These are phyloP conservation scores for Globisporangium polare DNA, from an alignment of 352 stramenopile species.

Conservation along the genomic window DNA sequence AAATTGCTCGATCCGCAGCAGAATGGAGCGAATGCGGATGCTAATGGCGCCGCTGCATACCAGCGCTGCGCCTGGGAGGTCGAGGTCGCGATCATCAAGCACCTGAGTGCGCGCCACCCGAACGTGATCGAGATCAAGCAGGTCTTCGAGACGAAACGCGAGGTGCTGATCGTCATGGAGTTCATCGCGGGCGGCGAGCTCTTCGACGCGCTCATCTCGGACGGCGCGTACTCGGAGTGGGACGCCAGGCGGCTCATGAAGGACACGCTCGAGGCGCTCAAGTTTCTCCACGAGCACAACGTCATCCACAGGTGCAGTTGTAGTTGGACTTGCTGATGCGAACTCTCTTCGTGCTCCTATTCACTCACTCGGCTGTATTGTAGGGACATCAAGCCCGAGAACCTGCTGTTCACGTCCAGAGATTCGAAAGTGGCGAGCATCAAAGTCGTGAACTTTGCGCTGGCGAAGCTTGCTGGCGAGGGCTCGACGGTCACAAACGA, in stretches of 20 bases:
- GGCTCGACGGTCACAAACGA: background rate
- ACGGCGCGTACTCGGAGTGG: conserved; percentile 76
- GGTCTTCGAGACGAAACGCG: conserved; percentile 41
- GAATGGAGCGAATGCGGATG: conserved; percentile 1
- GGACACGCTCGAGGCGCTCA: conserved; percentile 55
- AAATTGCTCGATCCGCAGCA: conserved; percentile 19
- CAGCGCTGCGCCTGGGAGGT: conserved; percentile 30
- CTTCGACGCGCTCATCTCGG: conserved; percentile 65
- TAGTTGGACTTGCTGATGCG: background rate
- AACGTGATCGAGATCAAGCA: conserved; percentile 57
- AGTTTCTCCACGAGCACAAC: conserved; percentile 60
- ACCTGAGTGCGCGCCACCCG: conserved; percentile 41
- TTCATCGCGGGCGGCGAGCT: conserved; percentile 57
- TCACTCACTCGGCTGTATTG: conserved; percentile 12
- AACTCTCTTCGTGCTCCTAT: conserved; percentile 14
- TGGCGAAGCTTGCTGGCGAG: conserved; percentile 57
- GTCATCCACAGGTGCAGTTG: conserved; percentile 55
- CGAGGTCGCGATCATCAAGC: conserved; percentile 45
- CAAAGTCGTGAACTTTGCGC: conserved; percentile 84
- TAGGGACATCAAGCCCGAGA: conserved; percentile 83
- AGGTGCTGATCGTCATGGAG: conserved; percentile 63
- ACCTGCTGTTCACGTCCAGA: conserved; percentile 72
- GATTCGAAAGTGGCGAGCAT: conserved; percentile 65
- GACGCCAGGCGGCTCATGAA: conserved; percentile 43
- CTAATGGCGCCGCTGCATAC: background rate